These are phyloP conservation scores for Coniosporium tulheliwenetii DNA, from an alignment of 2,329 filamentous ascomycete species.

Conservation along the genomic window DNA sequence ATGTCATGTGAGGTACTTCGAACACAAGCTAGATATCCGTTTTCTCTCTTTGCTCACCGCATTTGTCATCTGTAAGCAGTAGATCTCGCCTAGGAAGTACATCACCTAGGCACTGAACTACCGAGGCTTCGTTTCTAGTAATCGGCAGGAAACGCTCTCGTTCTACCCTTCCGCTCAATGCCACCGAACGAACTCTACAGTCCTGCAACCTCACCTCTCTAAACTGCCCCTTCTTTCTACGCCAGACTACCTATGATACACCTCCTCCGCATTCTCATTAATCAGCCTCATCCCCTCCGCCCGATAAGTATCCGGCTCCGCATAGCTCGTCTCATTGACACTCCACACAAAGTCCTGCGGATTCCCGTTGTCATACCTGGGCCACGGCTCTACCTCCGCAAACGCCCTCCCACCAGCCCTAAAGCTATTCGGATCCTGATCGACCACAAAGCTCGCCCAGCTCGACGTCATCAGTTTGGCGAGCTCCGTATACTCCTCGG, in stretches of 20 bases:
- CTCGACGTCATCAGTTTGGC: conserved; percentile 26
- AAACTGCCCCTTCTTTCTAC: neutral
- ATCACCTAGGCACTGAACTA: too few relatives aligned
- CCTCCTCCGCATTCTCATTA: conserved; percentile 7
- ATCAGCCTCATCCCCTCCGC: conserved; percentile 29
- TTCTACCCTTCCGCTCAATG: too few relatives aligned
- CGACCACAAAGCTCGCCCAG: conserved; percentile 29
- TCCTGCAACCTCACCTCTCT: too few relatives aligned
- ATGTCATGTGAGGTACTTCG: too few relatives aligned
- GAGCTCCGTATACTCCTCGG: conserved; percentile 20
- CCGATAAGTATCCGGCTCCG: conserved; percentile 28
- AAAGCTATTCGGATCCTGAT: conserved; percentile 21
- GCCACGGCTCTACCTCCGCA: conserved; percentile 18
- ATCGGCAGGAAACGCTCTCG: too few relatives aligned
- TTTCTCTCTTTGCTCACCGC: too few relatives aligned
- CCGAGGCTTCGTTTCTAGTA: too few relatives aligned
- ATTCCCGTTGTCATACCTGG: conserved; percentile 18
- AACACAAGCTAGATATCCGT: too few relatives aligned
- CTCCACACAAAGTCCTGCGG: conserved; percentile 30
- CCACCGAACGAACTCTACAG: too few relatives aligned
- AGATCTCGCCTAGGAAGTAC: too few relatives aligned
- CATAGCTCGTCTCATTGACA: conserved; percentile 22
- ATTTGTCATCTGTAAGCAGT: too few relatives aligned
- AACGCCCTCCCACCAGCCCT: conserved; percentile 3
- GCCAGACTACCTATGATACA: neutral